These are phyloP conservation scores for Aspergillus sp. DNA, from an alignment of 2,329 filamentous ascomycete species.

Conservation along the genomic window DNA sequence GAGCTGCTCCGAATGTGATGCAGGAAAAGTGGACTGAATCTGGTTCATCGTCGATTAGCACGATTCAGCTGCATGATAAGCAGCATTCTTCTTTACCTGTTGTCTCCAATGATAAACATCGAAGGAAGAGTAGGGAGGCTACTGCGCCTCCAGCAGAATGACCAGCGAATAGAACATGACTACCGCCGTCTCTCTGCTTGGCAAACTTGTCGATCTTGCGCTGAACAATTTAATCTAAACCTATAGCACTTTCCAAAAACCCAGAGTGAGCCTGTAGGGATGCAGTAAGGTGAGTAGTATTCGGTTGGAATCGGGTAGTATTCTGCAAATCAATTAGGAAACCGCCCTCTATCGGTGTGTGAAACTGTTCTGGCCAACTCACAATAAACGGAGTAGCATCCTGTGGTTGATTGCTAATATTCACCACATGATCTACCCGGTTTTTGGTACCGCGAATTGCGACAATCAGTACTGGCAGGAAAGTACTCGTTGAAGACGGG, in stretches of 20 bases:
- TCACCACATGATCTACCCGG: conserved; percentile 4
- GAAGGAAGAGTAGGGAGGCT: conserved; percentile 3
- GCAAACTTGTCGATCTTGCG: background rate
- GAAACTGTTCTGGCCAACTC: background rate
- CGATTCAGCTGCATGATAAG: background rate
- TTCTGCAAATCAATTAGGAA: background rate
- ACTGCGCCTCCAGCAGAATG: conserved; percentile 5
- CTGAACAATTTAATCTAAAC: background rate
- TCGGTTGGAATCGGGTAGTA: background rate
- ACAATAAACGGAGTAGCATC: conserved; percentile 2
- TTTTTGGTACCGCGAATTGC: conserved; percentile 3
- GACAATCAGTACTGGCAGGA: conserved; percentile 1
- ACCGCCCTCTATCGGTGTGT: background rate
- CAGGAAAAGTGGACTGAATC: conserved; percentile 1
- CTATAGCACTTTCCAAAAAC: background rate
- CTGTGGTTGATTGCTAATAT: conserved; percentile 1
- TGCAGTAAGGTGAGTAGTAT: background rate
- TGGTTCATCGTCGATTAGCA: background rate
- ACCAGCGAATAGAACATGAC: conserved; percentile 2
- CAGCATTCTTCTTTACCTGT: background rate
- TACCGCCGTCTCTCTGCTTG: background rate
- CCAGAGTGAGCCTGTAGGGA: background rate
- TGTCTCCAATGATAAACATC: background rate
- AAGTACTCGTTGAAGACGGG: background rate
- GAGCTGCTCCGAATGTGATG: conserved; percentile 3